Evolutionary conservation across 495 filamentous ascomycete species (phyloP).

Genomic region (Poronia punctata): DNA sequence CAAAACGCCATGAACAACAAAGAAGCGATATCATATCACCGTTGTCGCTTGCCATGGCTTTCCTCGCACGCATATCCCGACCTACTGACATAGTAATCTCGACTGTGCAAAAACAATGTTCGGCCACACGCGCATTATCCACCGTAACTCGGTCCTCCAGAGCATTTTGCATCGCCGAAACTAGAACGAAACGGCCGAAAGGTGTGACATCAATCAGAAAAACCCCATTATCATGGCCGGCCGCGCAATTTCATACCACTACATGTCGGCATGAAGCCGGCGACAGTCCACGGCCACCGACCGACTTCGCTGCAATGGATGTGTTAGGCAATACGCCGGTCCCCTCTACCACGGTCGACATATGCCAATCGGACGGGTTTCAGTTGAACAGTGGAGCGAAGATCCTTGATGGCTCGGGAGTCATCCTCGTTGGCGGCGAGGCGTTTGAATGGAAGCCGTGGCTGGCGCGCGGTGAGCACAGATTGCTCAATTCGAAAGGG

Average conservation of each 20-base stretch:
- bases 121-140: no score
- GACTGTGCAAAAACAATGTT: slow-evolving; percentile 9
- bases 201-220: no score
- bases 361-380: slow-evolving; percentile 71
- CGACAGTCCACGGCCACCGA: slow-evolving; percentile 30
- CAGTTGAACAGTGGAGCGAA: slow-evolving; percentile 68
- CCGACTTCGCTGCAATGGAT: slow-evolving; percentile 69
- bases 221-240: no score
- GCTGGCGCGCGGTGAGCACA: slow-evolving; percentile 37
- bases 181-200: no score
- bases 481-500: slow-evolving; percentile 65
- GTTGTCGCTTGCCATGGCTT: slow-evolving; percentile 20
- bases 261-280: no score
- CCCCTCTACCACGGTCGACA: slow-evolving; percentile 77
- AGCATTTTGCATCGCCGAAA: no score
- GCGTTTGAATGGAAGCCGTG: slow-evolving; percentile 85
- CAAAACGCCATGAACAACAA: slow-evolving; percentile 14
- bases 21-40: slow-evolving; percentile 5
- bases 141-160: no score
- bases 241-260: no score
- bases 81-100: slow-evolving; percentile 9
- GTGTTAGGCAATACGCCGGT: slow-evolving; percentile 69
- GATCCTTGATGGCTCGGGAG: slow-evolving; percentile 56
- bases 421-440: slow-evolving; percentile 76
- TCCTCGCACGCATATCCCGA: slow-evolving; percentile 14